Conservation (phyloP, 1,139 yeast species). For the Kodamaea suecica region DNA sequence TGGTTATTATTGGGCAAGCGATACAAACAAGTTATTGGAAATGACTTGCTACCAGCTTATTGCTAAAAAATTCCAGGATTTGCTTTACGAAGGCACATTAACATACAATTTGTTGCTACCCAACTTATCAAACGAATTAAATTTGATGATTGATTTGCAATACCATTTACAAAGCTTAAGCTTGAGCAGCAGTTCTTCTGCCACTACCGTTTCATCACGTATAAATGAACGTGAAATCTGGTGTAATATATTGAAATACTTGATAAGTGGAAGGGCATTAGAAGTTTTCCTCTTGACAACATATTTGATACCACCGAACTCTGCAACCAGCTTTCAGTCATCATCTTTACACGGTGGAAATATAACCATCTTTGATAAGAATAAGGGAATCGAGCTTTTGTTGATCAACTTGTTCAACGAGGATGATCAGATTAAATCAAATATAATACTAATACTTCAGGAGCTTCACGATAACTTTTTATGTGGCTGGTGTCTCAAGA, state of each 20-base stretch:
- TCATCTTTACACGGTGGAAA: slow-evolving; percentile 41
- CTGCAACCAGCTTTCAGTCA: slow-evolving; percentile 41
- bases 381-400: slow-evolving; percentile 45
- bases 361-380: slow-evolving; percentile 45
- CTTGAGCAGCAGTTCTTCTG: slow-evolving; percentile 15
- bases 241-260: slow-evolving; percentile 43
- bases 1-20: slow-evolving; percentile 46
- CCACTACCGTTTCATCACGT: slow-evolving; percentile 14
- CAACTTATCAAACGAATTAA: slow-evolving; percentile 40
- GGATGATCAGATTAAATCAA: slow-evolving; percentile 40
- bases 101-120: slow-evolving; percentile 36
- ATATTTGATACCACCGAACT: slow-evolving; percentile 44
- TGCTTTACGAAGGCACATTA: slow-evolving; percentile 34
- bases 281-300: slow-evolving; percentile 42
- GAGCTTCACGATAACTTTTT: slow-evolving; percentile 45
- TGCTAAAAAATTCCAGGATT: slow-evolving; percentile 36
- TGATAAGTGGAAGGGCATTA: slow-evolving; percentile 44
- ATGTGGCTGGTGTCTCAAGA: slow-evolving; percentile 48
- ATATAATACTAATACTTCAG: slow-evolving; percentile 43
- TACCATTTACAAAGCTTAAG: slow-evolving; percentile 41
- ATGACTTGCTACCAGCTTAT: slow-evolving; percentile 44
- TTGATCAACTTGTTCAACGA: slow-evolving; percentile 48
- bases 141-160: slow-evolving; percentile 45
- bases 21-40: slow-evolving; percentile 40
- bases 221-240: slow-evolving; percentile 41